phyloP scores from a whole-genome alignment of 306 rosid genomes.

The Fagus crenata region DNA sequence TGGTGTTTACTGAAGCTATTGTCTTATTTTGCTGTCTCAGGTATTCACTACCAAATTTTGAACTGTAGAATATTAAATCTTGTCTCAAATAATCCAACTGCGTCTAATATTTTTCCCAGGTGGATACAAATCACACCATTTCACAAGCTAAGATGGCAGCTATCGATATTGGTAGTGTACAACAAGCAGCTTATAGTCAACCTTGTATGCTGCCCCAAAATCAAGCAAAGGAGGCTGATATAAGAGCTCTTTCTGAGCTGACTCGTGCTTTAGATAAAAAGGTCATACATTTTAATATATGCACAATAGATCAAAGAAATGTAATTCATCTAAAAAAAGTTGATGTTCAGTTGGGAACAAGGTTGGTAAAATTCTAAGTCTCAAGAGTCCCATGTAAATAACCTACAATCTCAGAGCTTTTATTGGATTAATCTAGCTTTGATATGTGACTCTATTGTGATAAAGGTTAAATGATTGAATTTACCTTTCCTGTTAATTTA shows the following conservation, averaged over 20 bases:
- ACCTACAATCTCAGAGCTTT: background rate
- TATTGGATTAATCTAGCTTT: background rate
- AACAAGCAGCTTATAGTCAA: too few relatives aligned
- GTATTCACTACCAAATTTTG: too few relatives aligned
- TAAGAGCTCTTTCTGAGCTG: conserved; percentile 60
- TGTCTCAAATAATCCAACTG: too few relatives aligned
- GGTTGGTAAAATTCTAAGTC: conserved; percentile 6
- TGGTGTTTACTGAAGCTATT: too few relatives aligned
- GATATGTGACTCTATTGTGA: background rate
- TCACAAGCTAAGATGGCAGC: too few relatives aligned
- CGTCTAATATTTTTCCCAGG: too few relatives aligned
- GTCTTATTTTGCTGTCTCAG: too few relatives aligned
- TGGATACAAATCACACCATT: too few relatives aligned
- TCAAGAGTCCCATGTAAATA: background rate
- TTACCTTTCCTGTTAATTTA: too few relatives aligned
- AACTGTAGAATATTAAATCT: too few relatives aligned
- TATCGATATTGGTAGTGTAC: too few relatives aligned
- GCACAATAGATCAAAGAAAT: background rate
- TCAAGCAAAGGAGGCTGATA: conserved; percentile 75
- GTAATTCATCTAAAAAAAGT: background rate
- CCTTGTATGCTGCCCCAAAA: conserved; percentile 40
- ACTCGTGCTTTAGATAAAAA: conserved; percentile 64
- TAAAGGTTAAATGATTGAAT: background rate
- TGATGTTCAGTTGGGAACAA: background rate
- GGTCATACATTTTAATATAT: conserved; percentile 35